phyloP scores from a whole-genome alignment of 306 rosid genomes.

The Quercus ilex region DNA sequence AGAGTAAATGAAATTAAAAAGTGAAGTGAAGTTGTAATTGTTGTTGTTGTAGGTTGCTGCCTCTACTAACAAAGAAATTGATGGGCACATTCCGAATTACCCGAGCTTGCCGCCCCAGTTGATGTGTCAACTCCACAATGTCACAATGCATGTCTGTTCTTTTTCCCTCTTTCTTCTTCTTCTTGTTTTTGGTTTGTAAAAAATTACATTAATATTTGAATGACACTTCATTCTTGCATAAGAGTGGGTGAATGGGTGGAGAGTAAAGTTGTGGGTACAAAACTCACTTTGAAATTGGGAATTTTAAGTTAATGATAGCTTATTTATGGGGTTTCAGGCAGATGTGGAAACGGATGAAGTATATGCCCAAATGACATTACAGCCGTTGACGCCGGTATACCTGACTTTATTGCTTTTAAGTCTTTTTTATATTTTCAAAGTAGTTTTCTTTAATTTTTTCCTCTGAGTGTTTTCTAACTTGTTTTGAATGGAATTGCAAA shows the following conservation, averaged over 20 bases:
- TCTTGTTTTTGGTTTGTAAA: background rate
- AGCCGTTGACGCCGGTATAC: constrained; percentile 76
- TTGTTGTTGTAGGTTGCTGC: constrained; percentile 58
- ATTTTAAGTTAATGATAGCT: constrained; percentile 3
- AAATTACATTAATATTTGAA: background rate
- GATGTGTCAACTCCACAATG: constrained; percentile 81
- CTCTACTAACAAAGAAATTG: constrained; percentile 73
- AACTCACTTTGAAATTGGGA: background rate
- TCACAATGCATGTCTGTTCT: constrained; percentile 79
- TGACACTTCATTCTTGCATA: no score
- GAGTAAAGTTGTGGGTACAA: no score
- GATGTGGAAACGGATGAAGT: constrained; percentile 94
- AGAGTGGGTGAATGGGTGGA: no score
- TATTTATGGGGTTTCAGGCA: constrained; percentile 61
- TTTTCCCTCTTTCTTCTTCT: background rate
- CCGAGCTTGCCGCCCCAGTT: constrained; percentile 81
- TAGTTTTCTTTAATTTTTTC: background rate
- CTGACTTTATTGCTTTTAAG: constrained; percentile 1
- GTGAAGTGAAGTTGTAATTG: background rate
- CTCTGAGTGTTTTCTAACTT: background rate
- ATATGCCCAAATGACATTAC: constrained; percentile 91
- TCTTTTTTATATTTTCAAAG: background rate
- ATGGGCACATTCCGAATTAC: constrained; percentile 77
- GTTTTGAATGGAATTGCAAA: constrained; percentile 8
- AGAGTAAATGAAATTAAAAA: constrained; percentile 4